Conservation (phyloP, 805 yeast genomes). For the Kluyveromyces nonfermentans region DNA sequence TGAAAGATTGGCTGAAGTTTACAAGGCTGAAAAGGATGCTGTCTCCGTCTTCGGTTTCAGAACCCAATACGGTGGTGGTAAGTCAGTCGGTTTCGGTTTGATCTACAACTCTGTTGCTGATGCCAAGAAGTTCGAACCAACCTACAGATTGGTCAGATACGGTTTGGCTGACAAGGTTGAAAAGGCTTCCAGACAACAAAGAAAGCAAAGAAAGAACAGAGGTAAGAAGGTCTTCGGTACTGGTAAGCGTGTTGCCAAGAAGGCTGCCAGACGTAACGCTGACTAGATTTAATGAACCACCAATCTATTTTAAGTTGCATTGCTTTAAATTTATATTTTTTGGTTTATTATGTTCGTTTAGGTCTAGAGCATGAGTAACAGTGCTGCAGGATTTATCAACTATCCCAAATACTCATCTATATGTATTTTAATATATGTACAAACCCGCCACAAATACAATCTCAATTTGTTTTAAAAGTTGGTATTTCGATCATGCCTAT, state of each 20-base stretch:
- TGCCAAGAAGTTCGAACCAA: constrained; percentile 97
- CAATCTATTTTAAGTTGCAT: constrained; percentile 7
- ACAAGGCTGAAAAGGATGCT: constrained; percentile 89
- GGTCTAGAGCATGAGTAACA: constrained; percentile 1
- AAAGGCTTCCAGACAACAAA: constrained; percentile 98
- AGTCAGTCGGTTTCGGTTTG: constrained; percentile 98
- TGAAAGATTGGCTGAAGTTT: constrained; percentile 78
- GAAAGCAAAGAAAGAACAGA: constrained; percentile 99
- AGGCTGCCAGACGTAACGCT: constrained; percentile 82
- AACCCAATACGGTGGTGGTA: constrained; percentile 99
- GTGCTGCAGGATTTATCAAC: constrained; percentile 1
- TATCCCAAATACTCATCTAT: not conserved
- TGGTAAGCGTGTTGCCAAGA: constrained; percentile 88
- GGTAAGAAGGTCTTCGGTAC: constrained; percentile 99
- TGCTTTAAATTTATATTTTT: constrained; percentile 1
- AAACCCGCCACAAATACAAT: constrained; percentile 4
- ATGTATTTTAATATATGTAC: constrained; percentile 4
- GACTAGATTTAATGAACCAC: constrained; percentile 38
- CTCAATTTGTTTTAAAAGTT: constrained; percentile 3
- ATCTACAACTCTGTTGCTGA: constrained; percentile 97
- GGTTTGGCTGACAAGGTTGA: constrained; percentile 95
- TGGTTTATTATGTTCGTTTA: constrained; percentile 4
- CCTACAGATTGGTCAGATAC: constrained; percentile 98
- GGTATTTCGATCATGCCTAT: too few relatives aligned
- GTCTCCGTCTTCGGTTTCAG: constrained; percentile 98